Evolutionary conservation across 495 filamentous ascomycete species (phyloP), one percentile per base, ranked within the genome.

Genomic region (Eremomyces bilateralis): DNA sequence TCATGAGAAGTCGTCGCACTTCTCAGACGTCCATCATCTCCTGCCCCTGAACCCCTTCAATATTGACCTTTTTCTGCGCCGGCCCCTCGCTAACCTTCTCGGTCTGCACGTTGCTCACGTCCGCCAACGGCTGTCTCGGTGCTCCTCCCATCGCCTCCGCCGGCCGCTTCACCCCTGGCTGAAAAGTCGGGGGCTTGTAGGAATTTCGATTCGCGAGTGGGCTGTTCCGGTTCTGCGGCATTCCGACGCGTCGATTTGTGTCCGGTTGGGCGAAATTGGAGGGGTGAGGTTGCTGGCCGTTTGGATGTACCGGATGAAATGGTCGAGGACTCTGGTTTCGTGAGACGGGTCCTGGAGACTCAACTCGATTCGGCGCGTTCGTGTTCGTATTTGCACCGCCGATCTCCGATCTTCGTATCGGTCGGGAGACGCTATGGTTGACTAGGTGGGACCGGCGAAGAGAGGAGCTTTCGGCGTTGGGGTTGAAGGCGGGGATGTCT

Each of bases 391-490:
- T 19, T 21, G 15, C n/a, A 20, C 6, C 27, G 19, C 60, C 57
- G 34, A 65, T 43, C 2, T 55, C 49, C 15, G 49, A 53, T 31
- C 54, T 65, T 2, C 56, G 59, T 0, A 90, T 58, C 0, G 79
- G 74, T 22, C 70, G 67, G 19, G 69, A 76, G 35, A 69, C 74
- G 18, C 58, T 70, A 43, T 88, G 79, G 42, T 92, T 81, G 31
- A 94, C 64, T n/a, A 83, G 83, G 0, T 76, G 73, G 2, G 84
- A 92, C 46, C 85, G 82, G 20, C 79, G 73, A 39, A 92, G 85
- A 0, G 80, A 82, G 0, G 83, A 80, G 40, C 76, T 83, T 42
- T 91, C 81, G 3, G 71, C 63, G 36, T 74, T 68, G 2, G 81
- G 81, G 47, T 94, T 79, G 53, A 92, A 94, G 32, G 60, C 58